Conservation (phyloP, 495 filamentous ascomycete species). For the Neurospora sp. region DNA sequence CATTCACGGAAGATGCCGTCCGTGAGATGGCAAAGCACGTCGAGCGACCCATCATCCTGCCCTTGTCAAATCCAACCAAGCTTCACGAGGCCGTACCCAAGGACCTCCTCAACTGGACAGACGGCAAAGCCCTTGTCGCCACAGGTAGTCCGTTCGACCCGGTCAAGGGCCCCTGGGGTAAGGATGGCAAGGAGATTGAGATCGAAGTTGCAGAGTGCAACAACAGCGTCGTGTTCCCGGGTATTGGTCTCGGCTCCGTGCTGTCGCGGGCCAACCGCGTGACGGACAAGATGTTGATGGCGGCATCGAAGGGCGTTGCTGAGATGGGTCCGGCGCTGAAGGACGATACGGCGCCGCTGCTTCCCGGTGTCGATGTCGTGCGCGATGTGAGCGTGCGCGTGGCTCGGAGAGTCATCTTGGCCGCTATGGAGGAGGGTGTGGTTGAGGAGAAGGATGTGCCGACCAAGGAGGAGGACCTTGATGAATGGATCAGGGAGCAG, state of each 20-base stretch:
- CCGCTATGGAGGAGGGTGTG: constrained; percentile 58
- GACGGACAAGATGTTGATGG: constrained; percentile 72
- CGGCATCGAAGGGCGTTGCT: constrained; percentile 64
- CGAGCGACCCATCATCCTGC: constrained; percentile 69
- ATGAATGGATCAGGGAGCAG: constrained; percentile 76
- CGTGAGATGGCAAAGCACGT: constrained; percentile 72
- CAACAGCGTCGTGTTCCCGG: constrained; percentile 80
- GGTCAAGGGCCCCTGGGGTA: constrained; percentile 49
- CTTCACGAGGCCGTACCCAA: constrained; percentile 73
- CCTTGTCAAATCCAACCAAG: constrained; percentile 76
- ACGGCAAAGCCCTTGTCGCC: constrained; percentile 69
- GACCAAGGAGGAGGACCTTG: constrained; percentile 44
- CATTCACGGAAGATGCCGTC: constrained; percentile 71
- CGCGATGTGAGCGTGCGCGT: constrained; percentile 68
- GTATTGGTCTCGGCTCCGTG: constrained; percentile 72
- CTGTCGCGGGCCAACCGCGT: constrained; percentile 52
- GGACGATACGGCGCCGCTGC: constrained; percentile 39
- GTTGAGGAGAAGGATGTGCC: constrained; percentile 53
- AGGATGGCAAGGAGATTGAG: constrained; percentile 44
- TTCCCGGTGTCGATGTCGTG: constrained; percentile 71
- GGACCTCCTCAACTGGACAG: constrained; percentile 72
- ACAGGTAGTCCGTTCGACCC: constrained; percentile 80
- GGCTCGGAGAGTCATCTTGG: constrained; percentile 66
- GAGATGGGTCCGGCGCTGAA: constrained; percentile 55
- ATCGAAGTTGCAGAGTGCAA: constrained; percentile 78